Base-by-base conservation (phyloP, 495 filamentous ascomycete genomes). In the Daldinia bambusicola region DNA sequence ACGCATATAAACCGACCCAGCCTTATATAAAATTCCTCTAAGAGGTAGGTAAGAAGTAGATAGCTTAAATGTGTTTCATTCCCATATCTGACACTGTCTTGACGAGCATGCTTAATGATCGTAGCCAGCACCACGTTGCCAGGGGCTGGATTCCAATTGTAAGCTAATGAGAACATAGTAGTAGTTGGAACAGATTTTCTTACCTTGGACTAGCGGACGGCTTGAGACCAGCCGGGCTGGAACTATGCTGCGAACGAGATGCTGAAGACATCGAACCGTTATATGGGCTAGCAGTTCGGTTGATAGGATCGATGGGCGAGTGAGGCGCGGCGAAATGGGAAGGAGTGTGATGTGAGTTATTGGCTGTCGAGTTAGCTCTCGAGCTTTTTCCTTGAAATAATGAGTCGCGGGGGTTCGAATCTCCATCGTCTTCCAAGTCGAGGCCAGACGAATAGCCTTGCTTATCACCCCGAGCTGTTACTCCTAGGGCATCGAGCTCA, bases 401-500 rank as follows among this genome's bases (percentile, higher is more conserved):
- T 26, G 80, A 81, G 43, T 77, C 77, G 6, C 81, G 82, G 26
- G 77, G 73, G 63, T 77, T 86, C 8, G 90, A 92, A 4, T 86
- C 84, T 43, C 90, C 88, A 53, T 97, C 94, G 61, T 94, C 91
- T 38, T 93, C 92, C 32, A 95, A 85, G 51, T 92, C 89, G 9
- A 84, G 70, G 22, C 81, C 82, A 63, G 84, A 85, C 67, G 86
- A 85, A 71, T 89, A 90, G 61, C 89, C 89, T 1, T 82, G 80
- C 80, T 94, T 95, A 65, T 95, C 92, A 52, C 94, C 94, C 61
- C 95, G 91, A 26, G 95, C 95, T 13, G 95, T 98, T 52, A 90
- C 92, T 61, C 90, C 96, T 31, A 99, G 82, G 6, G 95, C 95
- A 80, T 98, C 94, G 61, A 99, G 85, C 76, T 99, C 95, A 14